These are phyloP conservation scores for Sporothrix brasiliensis DNA, from an alignment of 2,329 filamentous ascomycete species.

Conservation along the genomic window DNA sequence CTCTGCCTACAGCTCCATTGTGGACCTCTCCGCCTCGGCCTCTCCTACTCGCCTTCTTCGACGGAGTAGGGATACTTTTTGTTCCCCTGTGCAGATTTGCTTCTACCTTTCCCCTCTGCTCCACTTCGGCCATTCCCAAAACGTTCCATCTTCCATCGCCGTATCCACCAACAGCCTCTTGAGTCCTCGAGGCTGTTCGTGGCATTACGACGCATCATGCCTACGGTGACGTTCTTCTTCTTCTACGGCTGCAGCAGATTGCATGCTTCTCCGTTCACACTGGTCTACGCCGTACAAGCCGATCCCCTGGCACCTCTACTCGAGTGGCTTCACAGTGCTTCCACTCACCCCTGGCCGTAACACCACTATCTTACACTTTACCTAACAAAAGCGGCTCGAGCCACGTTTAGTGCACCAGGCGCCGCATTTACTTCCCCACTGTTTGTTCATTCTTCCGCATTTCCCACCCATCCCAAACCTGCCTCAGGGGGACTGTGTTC, in stretches of 20 bases:
- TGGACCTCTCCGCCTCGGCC: background rate
- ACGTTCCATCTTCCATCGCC: conserved; percentile 31
- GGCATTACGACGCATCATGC: conserved; percentile 13
- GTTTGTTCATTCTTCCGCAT: conserved; percentile 30
- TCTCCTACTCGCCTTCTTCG: conserved; percentile 26
- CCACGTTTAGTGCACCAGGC: conserved; percentile 28
- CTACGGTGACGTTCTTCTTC: background rate
- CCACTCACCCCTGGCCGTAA: conserved; percentile 24
- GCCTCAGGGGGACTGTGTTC: background rate
- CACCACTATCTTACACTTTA: conserved; percentile 26
- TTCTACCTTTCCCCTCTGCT: conserved; percentile 11
- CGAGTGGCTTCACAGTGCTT: background rate
- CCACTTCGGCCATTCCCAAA: conserved; percentile 31
- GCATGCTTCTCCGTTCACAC: background rate
- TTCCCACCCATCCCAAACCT: conserved; percentile 30
- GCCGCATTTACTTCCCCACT: conserved; percentile 29
- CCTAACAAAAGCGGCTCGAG: conserved; percentile 34
- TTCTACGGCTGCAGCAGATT: background rate
- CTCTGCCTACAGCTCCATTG: conserved; percentile 32
- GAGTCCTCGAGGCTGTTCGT: background rate
- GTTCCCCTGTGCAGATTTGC: conserved; percentile 1
- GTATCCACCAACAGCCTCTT: conserved; percentile 26
- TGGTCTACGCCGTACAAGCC: background rate
- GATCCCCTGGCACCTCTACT: background rate
- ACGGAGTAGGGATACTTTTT: too few species aligned